Evolutionary conservation across 345 rosid genomes (phyloP), one percentile per base, ranked within the genome.

Genomic region (Sisymbrium irio): DNA sequence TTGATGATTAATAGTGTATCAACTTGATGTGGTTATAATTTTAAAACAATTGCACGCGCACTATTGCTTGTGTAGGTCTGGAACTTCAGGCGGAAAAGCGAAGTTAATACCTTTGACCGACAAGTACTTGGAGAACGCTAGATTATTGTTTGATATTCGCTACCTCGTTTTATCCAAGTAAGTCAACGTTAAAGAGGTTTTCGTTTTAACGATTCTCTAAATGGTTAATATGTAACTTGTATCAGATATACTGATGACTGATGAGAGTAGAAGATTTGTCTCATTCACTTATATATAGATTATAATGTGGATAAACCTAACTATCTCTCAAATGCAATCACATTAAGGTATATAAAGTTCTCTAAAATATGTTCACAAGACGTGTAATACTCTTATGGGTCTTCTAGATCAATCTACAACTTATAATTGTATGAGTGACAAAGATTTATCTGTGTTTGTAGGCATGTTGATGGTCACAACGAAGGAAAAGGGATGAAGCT

Each of bases 71-170:
- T 78, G 68, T 83, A 89, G 91, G 82, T 78, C 89, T 1, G 91
- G 96, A 28, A 89, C 90, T 3, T 64, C 69, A 5, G 56, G 69
- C 35, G 57, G 41, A 12, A 46, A 11, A 46, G 17, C 6, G 30
- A 89, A 89, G 80, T 54, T 85, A 81, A 69, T 89, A 85, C 96
- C 93, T 27, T 77, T 85, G n/a, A 87, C 18, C 69, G 35, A 64
- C 56, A 64, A 64, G 41, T 64, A 46, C 28, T 64, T 64, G 44
- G 56, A 64, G 49, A 30, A 64, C 56, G 1, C 49, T 1, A 64
- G 30, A 32, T 46, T 64, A 14, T 5, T 42, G 1, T 14, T 7
- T 42, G 46, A 42, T 42, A 5, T 42, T 42, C 18, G 17, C 17
- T 3, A 15, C 18, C 7, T 42, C 46, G 46, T 42, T 5, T 42